Evolutionary conservation across 129 eudicot species (phyloP).

Genomic region (Arctium minus): DNA sequence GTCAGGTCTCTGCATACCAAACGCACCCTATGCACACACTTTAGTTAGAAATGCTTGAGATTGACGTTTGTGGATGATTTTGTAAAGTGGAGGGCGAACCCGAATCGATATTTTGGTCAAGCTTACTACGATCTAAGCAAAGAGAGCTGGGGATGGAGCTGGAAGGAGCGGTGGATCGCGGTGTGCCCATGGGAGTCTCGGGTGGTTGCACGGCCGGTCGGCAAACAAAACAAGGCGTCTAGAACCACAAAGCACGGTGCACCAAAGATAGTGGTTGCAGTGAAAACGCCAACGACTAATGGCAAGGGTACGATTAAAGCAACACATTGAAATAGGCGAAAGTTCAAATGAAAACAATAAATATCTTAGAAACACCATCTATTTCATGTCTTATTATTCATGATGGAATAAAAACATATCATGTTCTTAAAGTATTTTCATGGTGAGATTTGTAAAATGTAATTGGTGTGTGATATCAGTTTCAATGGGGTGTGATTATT

Average conservation of each 20-base stretch:
- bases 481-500: constrained; percentile 6
- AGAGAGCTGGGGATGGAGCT: constrained; percentile 73
- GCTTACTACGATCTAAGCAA: constrained; percentile 58
- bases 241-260: constrained; percentile 29
- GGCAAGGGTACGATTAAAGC: constrained; percentile 37
- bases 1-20: background rate
- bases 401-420: background rate
- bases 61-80: background rate
- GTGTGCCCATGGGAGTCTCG: constrained; percentile 65
- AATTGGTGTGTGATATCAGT: background rate
- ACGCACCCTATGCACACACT: background rate
- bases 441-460: constrained; percentile 14
- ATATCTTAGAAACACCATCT: background rate
- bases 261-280: constrained; percentile 35
- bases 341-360: background rate
- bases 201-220: constrained; percentile 27
- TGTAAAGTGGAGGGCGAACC: constrained; percentile 58
- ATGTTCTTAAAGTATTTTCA: background rate
- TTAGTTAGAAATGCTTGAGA: background rate
- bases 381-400: background rate
- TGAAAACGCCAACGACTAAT: constrained; percentile 33
- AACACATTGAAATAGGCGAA: constrained; percentile 7
- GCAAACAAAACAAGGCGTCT: constrained; percentile 17
- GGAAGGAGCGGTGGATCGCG: constrained; percentile 66
- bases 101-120: constrained; percentile 50